Evolutionary conservation across 73 alveolate species (phyloP).

Genomic region (Uronychia setigera): DNA sequence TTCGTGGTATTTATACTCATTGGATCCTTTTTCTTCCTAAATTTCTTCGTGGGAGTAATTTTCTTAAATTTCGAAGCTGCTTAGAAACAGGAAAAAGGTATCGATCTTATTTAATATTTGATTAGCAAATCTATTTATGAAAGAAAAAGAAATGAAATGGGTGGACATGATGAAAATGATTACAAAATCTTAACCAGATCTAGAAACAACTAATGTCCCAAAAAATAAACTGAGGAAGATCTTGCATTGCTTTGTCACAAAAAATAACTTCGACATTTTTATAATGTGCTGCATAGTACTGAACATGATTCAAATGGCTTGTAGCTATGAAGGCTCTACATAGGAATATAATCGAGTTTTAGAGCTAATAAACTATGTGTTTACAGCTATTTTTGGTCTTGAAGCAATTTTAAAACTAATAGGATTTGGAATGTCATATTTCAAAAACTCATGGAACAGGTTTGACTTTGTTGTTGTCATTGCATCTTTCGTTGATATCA

Average conservation of each 20-base stretch:
- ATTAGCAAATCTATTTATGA: constrained; percentile 28
- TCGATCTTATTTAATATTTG: too few relatives aligned
- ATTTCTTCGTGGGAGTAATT: constrained; percentile 94
- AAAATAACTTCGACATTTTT: constrained; percentile 65
- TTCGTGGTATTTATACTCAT: constrained; percentile 83
- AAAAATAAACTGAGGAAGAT: constrained; percentile 29
- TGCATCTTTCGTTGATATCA: constrained; percentile 78
- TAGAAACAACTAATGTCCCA: constrained; percentile 48
- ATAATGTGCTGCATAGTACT: too few relatives aligned
- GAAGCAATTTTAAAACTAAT: constrained; percentile 83
- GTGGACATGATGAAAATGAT: constrained; percentile 63
- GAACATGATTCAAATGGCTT: too few relatives aligned
- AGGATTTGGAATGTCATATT: constrained; percentile 84
- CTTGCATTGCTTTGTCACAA: constrained; percentile 35
- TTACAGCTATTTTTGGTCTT: constrained; percentile 76
- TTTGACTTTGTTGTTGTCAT: constrained; percentile 95
- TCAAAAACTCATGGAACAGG: constrained; percentile 84
- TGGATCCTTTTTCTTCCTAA: too few relatives aligned
- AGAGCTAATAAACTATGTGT: constrained; percentile 61
- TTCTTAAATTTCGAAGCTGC: constrained; percentile 88
- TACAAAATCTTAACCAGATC: constrained; percentile 16
- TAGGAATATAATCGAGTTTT: constrained; percentile 45
- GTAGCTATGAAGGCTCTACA: constrained; percentile 72
- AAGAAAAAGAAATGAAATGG: constrained; percentile 70
- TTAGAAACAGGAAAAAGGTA: constrained; percentile 65